phyloP scores from a whole-genome alignment of 306 rosid genomes.

The Morella rubra region DNA sequence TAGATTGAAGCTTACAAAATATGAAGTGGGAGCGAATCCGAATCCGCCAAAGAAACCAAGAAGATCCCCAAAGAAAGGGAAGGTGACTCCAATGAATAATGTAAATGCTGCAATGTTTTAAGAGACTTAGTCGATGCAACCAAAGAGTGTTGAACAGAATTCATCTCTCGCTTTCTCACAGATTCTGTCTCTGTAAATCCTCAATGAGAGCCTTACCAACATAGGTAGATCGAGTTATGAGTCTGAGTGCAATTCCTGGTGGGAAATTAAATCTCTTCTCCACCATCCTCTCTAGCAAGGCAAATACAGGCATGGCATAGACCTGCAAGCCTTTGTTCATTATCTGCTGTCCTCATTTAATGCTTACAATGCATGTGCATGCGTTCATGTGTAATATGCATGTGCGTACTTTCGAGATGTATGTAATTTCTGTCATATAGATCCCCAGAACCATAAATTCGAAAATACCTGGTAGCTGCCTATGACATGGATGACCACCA shows the following conservation, averaged over 20 bases:
- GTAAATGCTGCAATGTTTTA: slow-evolving; percentile 62
- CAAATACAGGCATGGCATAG: slow-evolving; percentile 91
- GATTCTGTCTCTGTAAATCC: background rate
- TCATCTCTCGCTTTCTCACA: background rate
- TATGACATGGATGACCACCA: slow-evolving; percentile 87
- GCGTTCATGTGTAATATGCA: background rate
- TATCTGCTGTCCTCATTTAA: background rate
- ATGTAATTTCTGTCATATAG: too few species aligned
- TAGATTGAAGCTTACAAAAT: slow-evolving; percentile 49
- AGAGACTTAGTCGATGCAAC: slow-evolving; percentile 7
- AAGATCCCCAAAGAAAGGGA: slow-evolving; percentile 95
- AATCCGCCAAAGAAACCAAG: slow-evolving; percentile 96
- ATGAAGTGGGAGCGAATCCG: slow-evolving; percentile 90
- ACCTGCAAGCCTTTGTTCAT: slow-evolving; percentile 42
- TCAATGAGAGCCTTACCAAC: slow-evolving; percentile 53
- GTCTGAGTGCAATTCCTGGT: slow-evolving; percentile 67
- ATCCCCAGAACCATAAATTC: background rate
- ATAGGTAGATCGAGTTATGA: slow-evolving; percentile 69
- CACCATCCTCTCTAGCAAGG: slow-evolving; percentile 68
- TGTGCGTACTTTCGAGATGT: too few species aligned
- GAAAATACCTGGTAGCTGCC: slow-evolving; percentile 87
- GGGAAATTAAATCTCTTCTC: slow-evolving; percentile 50
- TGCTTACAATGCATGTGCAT: background rate
- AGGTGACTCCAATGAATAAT: slow-evolving; percentile 67
- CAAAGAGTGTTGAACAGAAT: background rate